Percentiles rank a stretch among this genome's conserved stretches.
phyloP scores from a whole-genome alignment of 495 filamentous ascomycete genomes.

The Penicillium simplicissimum region DNA sequence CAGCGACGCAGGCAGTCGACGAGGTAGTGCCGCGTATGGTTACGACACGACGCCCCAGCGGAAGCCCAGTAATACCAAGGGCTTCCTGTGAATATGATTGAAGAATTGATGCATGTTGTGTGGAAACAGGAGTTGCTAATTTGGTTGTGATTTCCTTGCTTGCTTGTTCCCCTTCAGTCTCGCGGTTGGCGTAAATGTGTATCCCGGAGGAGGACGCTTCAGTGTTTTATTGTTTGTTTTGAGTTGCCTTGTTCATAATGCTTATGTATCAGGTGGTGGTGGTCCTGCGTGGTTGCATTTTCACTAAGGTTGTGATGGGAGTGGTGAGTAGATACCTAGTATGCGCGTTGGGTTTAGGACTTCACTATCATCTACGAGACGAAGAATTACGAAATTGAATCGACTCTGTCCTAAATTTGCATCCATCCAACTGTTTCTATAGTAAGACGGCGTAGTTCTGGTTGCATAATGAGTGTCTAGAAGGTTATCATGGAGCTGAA shows the following conservation, averaged over 20 bases:
- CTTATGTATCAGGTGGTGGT: constrained; percentile 16
- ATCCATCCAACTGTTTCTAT: neutral
- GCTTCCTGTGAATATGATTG: constrained; percentile 42
- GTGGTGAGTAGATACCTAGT: constrained; percentile 19
- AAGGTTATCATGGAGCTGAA: no score
- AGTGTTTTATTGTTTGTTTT: constrained; percentile 11
- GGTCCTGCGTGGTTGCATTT: constrained; percentile 9
- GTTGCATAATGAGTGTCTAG: no score
- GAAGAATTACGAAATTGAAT: constrained; percentile 1
- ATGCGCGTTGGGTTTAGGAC: constrained; percentile 8
- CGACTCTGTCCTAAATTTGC: no score
- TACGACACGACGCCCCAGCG: constrained; percentile 42
- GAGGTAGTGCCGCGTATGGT: constrained; percentile 42
- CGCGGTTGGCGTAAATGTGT: constrained; percentile 23
- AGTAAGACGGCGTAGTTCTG: neutral
- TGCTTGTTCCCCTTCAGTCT: constrained; percentile 8
- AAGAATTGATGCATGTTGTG: constrained; percentile 21
- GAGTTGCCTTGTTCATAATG: constrained; percentile 22
- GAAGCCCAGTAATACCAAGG: constrained; percentile 52
- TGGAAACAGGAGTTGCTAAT: constrained; percentile 19
- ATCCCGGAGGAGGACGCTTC: constrained; percentile 21
- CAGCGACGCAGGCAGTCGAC: constrained; percentile 44
- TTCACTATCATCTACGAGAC: constrained; percentile 16
- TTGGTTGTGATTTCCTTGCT: constrained; percentile 12
- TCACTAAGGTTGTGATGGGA: neutral